Evolutionary conservation across 768 basidiomycete species (phyloP), one percentile per base, ranked within the genome.

Genomic region (Phaeotremella fagi): DNA sequence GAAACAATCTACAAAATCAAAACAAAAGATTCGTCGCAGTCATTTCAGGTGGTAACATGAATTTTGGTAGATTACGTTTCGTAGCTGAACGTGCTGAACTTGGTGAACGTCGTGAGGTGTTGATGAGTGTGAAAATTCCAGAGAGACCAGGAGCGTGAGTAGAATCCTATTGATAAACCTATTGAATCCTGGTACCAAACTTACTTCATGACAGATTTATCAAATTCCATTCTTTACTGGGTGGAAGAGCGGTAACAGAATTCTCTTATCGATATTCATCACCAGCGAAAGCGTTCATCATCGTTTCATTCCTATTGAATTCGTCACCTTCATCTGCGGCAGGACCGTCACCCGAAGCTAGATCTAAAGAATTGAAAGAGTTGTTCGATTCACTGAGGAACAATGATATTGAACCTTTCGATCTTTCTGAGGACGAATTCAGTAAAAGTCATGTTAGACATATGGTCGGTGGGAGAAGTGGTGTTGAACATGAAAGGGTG

Each of bases 11-110:
- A 28, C 63, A 90, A 47, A 88, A 88, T 31, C 83, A 87, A 1
- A 80, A 86, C 51, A 89, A 89, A 77, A 84, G 82, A 52, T 95
- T 92, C 60, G 92, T 97, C 26, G 91, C 83, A 4, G 84, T 97
- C 48, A 78, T 98, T 59, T 92, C 89, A 66, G 95, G 95, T 20
- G 95, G 94, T 16, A 98, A 99, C 76, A 95, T 99, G 89, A 98
- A 99, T 77, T 99, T 99, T 75, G 88, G 90, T 68, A 83, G 94
- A 37, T 75, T 99, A 42, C 83, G 95, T 9, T 99, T 98, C 71
- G 92, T 99, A n/a, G 88, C 95, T 18, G 95, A 99, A 73, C 90
- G 95, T 52, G 95, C 95, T 2, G 91, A 97, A 74, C 80, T 98
- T 18, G 95, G 95, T 58, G 95, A 99, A 75, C 86, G 94, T 11